These are phyloP conservation scores for Pseudogymnoascus sp. DNA, from an alignment of 2,329 filamentous ascomycete genomes.

Conservation along the genomic window DNA sequence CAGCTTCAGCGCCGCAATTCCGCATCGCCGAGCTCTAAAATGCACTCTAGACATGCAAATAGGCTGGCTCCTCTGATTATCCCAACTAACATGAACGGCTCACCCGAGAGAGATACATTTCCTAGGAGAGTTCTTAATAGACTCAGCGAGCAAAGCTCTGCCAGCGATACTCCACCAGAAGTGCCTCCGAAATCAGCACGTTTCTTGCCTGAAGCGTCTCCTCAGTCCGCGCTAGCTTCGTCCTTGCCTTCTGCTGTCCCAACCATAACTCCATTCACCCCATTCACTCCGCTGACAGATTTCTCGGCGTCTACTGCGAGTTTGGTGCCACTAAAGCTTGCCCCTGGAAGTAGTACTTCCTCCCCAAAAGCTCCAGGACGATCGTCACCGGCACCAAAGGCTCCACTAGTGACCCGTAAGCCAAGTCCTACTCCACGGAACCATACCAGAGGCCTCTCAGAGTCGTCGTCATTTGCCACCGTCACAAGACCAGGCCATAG, in stretches of 20 bases:
- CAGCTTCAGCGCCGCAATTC: slow-evolving; percentile 6
- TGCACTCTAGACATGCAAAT: slow-evolving; percentile 29
- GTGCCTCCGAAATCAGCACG: slow-evolving; percentile 33
- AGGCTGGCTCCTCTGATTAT: slow-evolving; percentile 50
- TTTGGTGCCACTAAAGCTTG: neutral
- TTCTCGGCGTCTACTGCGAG: neutral
- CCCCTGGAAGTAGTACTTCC: neutral
- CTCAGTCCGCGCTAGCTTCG: slow-evolving; percentile 30
- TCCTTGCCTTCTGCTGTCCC: neutral
- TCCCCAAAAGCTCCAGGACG: slow-evolving; percentile 14
- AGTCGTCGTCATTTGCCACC: neutral
- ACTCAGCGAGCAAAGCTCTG: slow-evolving; percentile 17
- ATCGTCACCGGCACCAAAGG: slow-evolving; percentile 19
- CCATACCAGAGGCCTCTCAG: neutral
- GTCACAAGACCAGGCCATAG: slow-evolving; percentile 33
- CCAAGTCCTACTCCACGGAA: slow-evolving; percentile 1
- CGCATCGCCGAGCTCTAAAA: slow-evolving; percentile 15
- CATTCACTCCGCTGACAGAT: slow-evolving; percentile 37
- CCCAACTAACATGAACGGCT: slow-evolving; percentile 28
- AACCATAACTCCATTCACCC: slow-evolving; percentile 28
- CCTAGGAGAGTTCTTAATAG: slow-evolving; percentile 9
- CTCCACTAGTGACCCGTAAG: neutral
- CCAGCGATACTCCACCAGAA: slow-evolving; percentile 34
- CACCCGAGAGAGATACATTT: slow-evolving; percentile 13
- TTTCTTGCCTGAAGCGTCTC: slow-evolving; percentile 37